Conservation (phyloP, 2,329 filamentous ascomycete species). For the Chaetomium sp. region DNA sequence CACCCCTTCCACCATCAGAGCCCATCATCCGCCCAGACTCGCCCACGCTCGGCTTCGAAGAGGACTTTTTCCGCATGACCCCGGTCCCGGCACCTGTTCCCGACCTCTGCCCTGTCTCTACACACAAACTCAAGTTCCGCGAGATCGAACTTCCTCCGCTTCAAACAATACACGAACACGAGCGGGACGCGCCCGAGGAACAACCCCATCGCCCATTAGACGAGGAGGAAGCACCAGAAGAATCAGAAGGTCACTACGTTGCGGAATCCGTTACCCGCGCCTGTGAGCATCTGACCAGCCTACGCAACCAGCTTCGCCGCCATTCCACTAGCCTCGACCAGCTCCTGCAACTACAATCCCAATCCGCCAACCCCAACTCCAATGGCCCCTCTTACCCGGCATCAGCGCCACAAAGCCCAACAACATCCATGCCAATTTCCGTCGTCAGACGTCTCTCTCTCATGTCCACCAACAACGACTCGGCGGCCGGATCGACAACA, state of each 20-base stretch:
- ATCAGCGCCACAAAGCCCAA: too few species aligned
- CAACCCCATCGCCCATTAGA: too few species aligned
- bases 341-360: constrained; percentile 22
- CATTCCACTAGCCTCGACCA: constrained; percentile 45
- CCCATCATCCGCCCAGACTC: constrained; percentile 52
- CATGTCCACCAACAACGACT: not conserved
- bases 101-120: not conserved
- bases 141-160: constrained; percentile 20
- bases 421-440: not conserved
- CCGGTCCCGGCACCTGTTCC: constrained; percentile 24
- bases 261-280: constrained; percentile 43
- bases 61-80: constrained; percentile 31
- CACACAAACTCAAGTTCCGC: constrained; percentile 12
- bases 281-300: constrained; percentile 40
- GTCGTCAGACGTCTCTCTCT: not conserved
- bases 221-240: not conserved
- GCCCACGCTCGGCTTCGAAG: constrained; percentile 52
- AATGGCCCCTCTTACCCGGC: constrained; percentile 1
- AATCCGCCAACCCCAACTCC: not conserved
- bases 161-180: constrained; percentile 15
- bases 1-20: constrained; percentile 30
- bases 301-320: constrained; percentile 43
- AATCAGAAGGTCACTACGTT: constrained; percentile 30
- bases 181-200: not conserved
- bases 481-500: not conserved